Base-by-base conservation (phyloP, 108 stramenopile species). In the Nitzschia sp. region DNA sequence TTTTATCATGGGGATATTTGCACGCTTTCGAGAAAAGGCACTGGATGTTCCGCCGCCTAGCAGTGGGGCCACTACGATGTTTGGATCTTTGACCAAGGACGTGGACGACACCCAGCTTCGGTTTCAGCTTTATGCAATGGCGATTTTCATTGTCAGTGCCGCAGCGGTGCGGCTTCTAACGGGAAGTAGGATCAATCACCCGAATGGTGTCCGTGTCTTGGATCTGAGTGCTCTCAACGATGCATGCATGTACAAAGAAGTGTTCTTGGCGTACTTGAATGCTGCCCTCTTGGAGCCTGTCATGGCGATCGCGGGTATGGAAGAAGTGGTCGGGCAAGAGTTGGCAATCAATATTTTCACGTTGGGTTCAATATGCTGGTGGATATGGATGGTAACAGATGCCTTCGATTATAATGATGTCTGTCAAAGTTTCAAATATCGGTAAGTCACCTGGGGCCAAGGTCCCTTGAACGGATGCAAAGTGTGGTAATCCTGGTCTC, bases 351-450 rank as follows among this genome's bases (percentile, higher is more conserved):
- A 68, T 42, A 3, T 57, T 25, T 36, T 68, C 19, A 58, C 25
- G n/a, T 3, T 45, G 35, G 55, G 30, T 2, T 51, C 67, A 5
- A 57, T 68, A 8, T 68, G 67, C 46, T 68, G 55, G 55, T 68
- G 67, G 67, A 58, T 68, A 28, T 68, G 67, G 67, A 35, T 68
- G 13, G 23, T 68, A 5, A 68, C 67, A 4, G 67, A 68, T 57
- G 67, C 67, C 13, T 68, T 68, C 18, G 67, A 68, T 57, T 68
- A 32, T 42, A 57, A 23, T 2, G 67, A 68, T 42, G 67, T 68
- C 2, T 32, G 29, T 4, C 65, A 66, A 33, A 29, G 27, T 25
- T 66, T 54, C 30, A 66, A 51, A 3, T 66, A 66, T n/a, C 30
- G 54, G 49, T 51, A 51, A 51, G 49, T 51, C 21, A 42, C 38